These are phyloP conservation scores for Ostreobium quekettii DNA, from an alignment of 139 green algal genomes.

Conservation along the genomic window DNA sequence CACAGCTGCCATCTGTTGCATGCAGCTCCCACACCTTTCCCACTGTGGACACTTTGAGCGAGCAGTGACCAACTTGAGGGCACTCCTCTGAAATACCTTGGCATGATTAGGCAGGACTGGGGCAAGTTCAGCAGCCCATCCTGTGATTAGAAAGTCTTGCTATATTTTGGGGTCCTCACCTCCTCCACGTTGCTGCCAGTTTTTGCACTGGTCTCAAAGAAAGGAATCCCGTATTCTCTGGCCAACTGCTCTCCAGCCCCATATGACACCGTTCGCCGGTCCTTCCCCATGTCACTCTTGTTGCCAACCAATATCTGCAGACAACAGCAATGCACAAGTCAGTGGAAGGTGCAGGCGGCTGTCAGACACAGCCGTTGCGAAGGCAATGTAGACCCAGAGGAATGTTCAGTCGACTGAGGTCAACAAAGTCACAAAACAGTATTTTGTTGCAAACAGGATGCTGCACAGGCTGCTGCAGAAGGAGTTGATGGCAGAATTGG, in stretches of 20 bases:
- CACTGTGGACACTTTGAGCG: too few relatives aligned
- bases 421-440: background rate
- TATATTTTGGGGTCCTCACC: too few relatives aligned
- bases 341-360: background rate
- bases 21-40: too few relatives aligned
- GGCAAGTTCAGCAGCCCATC: too few relatives aligned
- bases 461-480: too few relatives aligned
- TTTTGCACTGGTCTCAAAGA: constrained; percentile 91
- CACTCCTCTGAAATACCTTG: too few relatives aligned
- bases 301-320: constrained; percentile 83
- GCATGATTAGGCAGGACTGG: too few relatives aligned
- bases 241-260: constrained; percentile 72
- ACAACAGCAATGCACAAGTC: background rate
- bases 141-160: too few relatives aligned
- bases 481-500: too few relatives aligned
- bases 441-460: too few relatives aligned
- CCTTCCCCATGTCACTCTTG: constrained; percentile 88
- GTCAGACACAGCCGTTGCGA: background rate
- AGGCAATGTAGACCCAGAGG: background rate
- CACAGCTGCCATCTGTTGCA: too few relatives aligned
- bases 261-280: constrained; percentile 67
- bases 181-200: constrained; percentile 72
- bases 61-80: too few relatives aligned
- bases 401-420: background rate
- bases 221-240: constrained; percentile 81